Percentiles rank a stretch among this genome's conserved stretches.
Evolutionary conservation across 768 basidiomycete genomes (phyloP).

Genomic region (Lanmaoa rubissima): DNA sequence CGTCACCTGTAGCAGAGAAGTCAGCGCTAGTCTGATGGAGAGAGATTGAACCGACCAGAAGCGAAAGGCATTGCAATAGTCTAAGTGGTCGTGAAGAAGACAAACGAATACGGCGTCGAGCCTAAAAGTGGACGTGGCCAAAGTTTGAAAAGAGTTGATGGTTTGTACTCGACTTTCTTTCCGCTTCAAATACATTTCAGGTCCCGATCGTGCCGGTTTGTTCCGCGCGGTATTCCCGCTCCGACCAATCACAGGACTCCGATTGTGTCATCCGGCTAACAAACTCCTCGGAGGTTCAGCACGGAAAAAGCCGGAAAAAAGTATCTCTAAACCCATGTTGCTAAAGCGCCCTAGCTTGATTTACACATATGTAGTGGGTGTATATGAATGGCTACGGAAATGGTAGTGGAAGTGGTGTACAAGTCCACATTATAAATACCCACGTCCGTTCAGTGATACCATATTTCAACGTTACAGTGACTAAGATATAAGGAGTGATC

Average conservation of each 20-base stretch:
- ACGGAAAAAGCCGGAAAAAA: too few relatives aligned
- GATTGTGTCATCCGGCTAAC: not conserved
- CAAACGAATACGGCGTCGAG: slow-evolving; percentile 5
- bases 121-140: slow-evolving; percentile 2
- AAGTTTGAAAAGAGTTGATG: not conserved
- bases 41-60: slow-evolving; percentile 34
- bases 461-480: not conserved
- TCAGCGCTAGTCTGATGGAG: slow-evolving; percentile 4
- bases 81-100: not conserved
- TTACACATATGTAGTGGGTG: too few relatives aligned
- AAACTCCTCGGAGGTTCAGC: too few relatives aligned
- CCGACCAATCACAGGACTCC: slow-evolving; percentile 23
- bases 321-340: too few relatives aligned
- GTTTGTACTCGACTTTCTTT: slow-evolving; percentile 9
- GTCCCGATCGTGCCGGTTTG: slow-evolving; percentile 32
- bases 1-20: slow-evolving; percentile 57
- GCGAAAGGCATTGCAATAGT: slow-evolving; percentile 41
- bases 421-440: not conserved
- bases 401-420: not conserved
- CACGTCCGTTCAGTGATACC: not conserved
- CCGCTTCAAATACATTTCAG: slow-evolving; percentile 16
- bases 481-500: not conserved
- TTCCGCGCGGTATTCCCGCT: slow-evolving; percentile 13
- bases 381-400: not conserved
- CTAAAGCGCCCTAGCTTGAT: too few relatives aligned